Percentiles rank a stretch among this genome's conserved stretches.
Conservation (phyloP, 306 rosid genomes). For the Sphenostylis stenocarpa region DNA sequence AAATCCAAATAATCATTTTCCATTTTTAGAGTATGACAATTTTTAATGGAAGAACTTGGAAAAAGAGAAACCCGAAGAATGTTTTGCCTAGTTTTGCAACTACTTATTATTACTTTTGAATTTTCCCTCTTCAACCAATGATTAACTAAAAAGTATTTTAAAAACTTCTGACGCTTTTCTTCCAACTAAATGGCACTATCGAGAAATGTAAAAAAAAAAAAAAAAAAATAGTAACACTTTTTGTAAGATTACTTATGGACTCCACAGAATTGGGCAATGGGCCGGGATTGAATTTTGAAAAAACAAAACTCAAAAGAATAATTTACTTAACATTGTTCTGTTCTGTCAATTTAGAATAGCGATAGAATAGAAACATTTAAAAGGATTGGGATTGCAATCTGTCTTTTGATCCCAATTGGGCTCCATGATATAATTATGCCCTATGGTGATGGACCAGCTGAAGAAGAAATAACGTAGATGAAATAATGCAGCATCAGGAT, state of each 20-base stretch:
- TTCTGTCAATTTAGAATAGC: neutral
- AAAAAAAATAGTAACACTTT: neutral
- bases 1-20: too few species aligned
- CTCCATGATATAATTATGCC: slow-evolving; percentile 9
- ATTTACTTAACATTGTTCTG: neutral
- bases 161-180: neutral
- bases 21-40: too few species aligned
- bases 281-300: neutral
- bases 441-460: neutral
- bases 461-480: slow-evolving; percentile 1
- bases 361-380: neutral
- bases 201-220: neutral
- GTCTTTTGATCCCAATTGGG: slow-evolving; percentile 27
- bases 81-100: too few species aligned
- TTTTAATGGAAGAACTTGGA: too few species aligned
- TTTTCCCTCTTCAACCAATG: neutral
- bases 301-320: neutral
- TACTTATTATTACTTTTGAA: too few species aligned
- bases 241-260: neutral
- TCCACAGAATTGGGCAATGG: neutral
- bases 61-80: too few species aligned
- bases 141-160: neutral
- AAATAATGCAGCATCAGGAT: neutral
- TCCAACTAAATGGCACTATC: neutral
- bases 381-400: slow-evolving; percentile 7